phyloP scores from a whole-genome alignment of 164 flowering plant species.

The Vitis riparia region DNA sequence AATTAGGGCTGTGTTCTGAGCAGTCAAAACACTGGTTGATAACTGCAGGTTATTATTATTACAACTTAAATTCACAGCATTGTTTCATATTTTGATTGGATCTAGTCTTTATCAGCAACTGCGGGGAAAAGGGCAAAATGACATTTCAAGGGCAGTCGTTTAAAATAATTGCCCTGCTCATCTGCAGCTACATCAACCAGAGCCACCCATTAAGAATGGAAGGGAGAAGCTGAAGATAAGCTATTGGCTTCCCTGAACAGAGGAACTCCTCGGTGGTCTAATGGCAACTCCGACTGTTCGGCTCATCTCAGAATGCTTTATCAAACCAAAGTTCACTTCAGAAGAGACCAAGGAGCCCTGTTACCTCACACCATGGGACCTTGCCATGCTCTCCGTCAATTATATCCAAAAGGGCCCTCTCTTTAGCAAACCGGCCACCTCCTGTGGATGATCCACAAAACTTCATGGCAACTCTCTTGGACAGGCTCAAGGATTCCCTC shows the following conservation, averaged over 20 bases:
- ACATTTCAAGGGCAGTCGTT: too few relatives aligned
- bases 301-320: slow-evolving; percentile 36
- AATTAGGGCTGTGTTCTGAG: too few relatives aligned
- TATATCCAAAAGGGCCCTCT: slow-evolving; percentile 65
- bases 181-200: too few relatives aligned
- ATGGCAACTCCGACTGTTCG: slow-evolving; percentile 4
- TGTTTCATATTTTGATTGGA: too few relatives aligned
- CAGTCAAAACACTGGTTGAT: too few relatives aligned
- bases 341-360: slow-evolving; percentile 25
- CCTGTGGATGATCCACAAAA: background rate
- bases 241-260: background rate
- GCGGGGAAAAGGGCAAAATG: too few relatives aligned
- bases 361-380: slow-evolving; percentile 45
- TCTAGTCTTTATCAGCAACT: too few relatives aligned
- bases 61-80: too few relatives aligned
- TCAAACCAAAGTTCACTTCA: slow-evolving; percentile 21
- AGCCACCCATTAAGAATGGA: too few relatives aligned
- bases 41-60: too few relatives aligned
- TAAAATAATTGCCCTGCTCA: too few relatives aligned
- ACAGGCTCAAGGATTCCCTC: slow-evolving; percentile 45
- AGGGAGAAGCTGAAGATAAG: background rate
- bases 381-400: slow-evolving; percentile 38
- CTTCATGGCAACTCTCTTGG: slow-evolving; percentile 19
- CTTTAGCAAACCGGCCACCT: slow-evolving; percentile 31
- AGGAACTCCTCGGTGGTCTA: background rate